A percentile compares a stretch with the other conserved stretches of the same genome.
phyloP scores from a whole-genome alignment of 1,284 basidiomycete genomes.

The Cryptococcus sp. region DNA sequence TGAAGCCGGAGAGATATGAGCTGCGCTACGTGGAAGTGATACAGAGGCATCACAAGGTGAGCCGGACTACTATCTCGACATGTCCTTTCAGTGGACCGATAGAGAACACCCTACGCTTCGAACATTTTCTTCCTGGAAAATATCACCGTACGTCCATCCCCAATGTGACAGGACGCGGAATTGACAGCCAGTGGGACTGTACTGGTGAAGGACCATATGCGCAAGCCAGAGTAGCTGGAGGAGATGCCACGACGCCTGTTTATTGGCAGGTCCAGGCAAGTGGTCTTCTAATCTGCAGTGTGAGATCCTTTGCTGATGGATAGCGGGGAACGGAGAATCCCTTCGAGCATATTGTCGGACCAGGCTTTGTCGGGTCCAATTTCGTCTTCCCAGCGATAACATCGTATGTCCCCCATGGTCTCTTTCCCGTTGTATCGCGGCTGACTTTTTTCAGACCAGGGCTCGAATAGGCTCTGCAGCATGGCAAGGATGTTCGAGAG shows the following conservation, averaged over 20 bases:
- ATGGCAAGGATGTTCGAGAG: slow-evolving; percentile 29
- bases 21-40: slow-evolving; percentile 38
- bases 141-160: slow-evolving; percentile 13
- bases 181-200: slow-evolving; percentile 27
- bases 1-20: slow-evolving; percentile 18
- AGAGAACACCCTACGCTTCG: slow-evolving; percentile 38
- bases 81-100: background rate
- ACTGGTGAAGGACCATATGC: slow-evolving; percentile 20
- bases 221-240: slow-evolving; percentile 14
- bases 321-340: slow-evolving; percentile 25
- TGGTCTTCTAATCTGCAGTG: background rate
- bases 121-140: slow-evolving; percentile 40
- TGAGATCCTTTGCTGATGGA: background rate
- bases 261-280: slow-evolving; percentile 28
- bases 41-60: slow-evolving; percentile 39
- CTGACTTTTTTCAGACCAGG: slow-evolving; percentile 16
- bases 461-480: slow-evolving; percentile 24
- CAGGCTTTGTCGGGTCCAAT: slow-evolving; percentile 33
- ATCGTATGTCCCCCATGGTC: slow-evolving; percentile 19
- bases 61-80: background rate
- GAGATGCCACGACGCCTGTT: slow-evolving; percentile 17
- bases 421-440: too few relatives aligned
- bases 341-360: slow-evolving; percentile 22
- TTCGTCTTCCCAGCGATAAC: slow-evolving; percentile 37
- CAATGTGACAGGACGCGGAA: too few relatives aligned